A percentile compares a stretch with the other conserved stretches of the same genome.
Conservation (phyloP, 176 grass and related monocot genomes). For the Cenchrus americanus region DNA sequence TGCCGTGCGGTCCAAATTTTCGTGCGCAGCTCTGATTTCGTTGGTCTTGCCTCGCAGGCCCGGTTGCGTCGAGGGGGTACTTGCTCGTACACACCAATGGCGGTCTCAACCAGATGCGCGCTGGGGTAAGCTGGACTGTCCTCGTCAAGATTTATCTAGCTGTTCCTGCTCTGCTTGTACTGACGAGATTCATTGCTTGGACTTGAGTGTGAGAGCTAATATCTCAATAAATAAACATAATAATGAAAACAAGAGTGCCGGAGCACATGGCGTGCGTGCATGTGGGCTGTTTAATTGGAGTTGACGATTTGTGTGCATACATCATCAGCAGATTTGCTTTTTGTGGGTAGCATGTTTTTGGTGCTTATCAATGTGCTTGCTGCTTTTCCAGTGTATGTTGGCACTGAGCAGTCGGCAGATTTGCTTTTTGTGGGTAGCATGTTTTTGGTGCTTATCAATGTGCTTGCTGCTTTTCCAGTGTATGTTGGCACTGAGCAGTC, state of each 20-base stretch:
- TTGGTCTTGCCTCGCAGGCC: slow-evolving; percentile 51
- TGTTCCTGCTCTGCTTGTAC: slow-evolving; percentile 15
- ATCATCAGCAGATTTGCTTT: slow-evolving; percentile 7
- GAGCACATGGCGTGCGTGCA: slow-evolving; percentile 31
- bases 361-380: slow-evolving; percentile 3
- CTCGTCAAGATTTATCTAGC: slow-evolving; percentile 10
- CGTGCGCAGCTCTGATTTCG: slow-evolving; percentile 12
- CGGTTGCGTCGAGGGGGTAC: slow-evolving; percentile 62
- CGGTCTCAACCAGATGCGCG: slow-evolving; percentile 97
- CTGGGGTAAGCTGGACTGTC: slow-evolving; percentile 68
- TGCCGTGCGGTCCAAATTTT: background rate
- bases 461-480: background rate
- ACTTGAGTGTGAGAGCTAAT: slow-evolving; percentile 14
- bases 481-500: background rate
- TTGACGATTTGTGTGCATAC: slow-evolving; percentile 24
- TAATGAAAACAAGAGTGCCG: background rate
- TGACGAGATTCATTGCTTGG: slow-evolving; percentile 37
- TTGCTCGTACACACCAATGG: slow-evolving; percentile 90
- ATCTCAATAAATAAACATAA: background rate
- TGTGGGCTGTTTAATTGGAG: slow-evolving; percentile 40
- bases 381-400: background rate
- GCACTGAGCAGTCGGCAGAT: background rate
- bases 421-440: slow-evolving; percentile 7
- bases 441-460: slow-evolving; percentile 18
- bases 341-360: slow-evolving; percentile 5